These are phyloP conservation scores for Prunus yedoensis DNA, from an alignment of 331 rosid genomes.

Conservation along the genomic window DNA sequence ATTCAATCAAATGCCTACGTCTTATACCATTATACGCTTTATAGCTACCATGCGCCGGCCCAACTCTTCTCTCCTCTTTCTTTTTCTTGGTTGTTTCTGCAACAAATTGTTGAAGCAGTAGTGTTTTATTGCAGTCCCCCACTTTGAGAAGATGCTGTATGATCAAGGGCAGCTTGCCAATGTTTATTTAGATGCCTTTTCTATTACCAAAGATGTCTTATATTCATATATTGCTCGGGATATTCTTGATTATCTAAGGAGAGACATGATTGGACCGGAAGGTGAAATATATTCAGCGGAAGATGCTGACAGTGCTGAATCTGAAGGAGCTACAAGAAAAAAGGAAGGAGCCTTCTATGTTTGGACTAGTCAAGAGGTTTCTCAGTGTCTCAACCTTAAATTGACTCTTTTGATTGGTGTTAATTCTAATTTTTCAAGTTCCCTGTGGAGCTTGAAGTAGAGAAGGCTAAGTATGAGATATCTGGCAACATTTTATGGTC, in stretches of 20 bases:
- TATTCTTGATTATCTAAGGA: conserved; percentile 84
- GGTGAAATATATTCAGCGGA: conserved; percentile 98
- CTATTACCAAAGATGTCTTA: conserved; percentile 69
- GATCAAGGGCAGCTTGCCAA: conserved; percentile 93
- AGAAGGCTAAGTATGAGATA: background rate
- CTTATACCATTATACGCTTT: background rate
- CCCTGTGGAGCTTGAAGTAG: background rate
- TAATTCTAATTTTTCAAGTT: background rate
- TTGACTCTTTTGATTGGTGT: background rate
- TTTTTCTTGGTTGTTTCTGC: conserved; percentile 18
- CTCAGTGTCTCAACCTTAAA: background rate
- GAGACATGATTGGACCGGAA: conserved; percentile 91
- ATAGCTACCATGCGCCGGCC: background rate
- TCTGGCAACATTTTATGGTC: background rate
- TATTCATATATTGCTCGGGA: conserved; percentile 72
- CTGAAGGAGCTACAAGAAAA: conserved; percentile 63
- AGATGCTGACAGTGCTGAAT: conserved; percentile 98
- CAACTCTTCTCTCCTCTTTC: background rate
- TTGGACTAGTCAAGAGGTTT: conserved; percentile 86
- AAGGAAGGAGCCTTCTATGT: conserved; percentile 91
- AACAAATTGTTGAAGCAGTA: conserved; percentile 23
- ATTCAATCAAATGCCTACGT: background rate
- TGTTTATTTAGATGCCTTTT: conserved; percentile 76
- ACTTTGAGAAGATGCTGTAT: conserved; percentile 98
- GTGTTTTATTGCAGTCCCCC: conserved; percentile 74